These are phyloP conservation scores for Eucalyptus pauciflora DNA, from an alignment of 345 rosid genomes.

Conservation along the genomic window DNA sequence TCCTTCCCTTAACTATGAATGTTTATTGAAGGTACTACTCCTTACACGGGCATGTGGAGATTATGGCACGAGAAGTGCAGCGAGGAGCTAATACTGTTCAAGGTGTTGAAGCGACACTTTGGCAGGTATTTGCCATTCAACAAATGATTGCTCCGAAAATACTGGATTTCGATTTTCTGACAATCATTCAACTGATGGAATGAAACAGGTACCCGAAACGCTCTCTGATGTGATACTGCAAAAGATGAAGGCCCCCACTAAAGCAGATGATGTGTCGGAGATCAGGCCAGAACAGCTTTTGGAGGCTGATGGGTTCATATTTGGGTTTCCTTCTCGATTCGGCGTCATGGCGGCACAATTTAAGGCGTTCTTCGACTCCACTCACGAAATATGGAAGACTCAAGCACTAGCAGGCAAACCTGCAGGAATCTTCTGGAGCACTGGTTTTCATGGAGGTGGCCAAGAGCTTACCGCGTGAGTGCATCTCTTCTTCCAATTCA, in stretches of 20 bases:
- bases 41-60: constrained; percentile 77
- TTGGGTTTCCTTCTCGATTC: constrained; percentile 92
- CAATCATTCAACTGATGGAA: background rate
- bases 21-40: constrained; percentile 51
- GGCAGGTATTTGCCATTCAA: constrained; percentile 43
- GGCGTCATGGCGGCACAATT: constrained; percentile 93
- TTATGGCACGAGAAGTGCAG: constrained; percentile 78
- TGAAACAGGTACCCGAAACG: constrained; percentile 62
- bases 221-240: constrained; percentile 44
- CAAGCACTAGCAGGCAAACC: constrained; percentile 95
- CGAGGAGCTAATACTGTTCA: constrained; percentile 62
- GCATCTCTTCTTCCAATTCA: background rate
- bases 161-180: background rate
- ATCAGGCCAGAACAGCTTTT: constrained; percentile 61
- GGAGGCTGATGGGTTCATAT: constrained; percentile 90
- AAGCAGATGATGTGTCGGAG: constrained; percentile 65
- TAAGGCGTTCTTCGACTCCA: constrained; percentile 85
- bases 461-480: constrained; percentile 95
- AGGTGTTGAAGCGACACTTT: constrained; percentile 85
- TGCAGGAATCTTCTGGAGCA: constrained; percentile 97
- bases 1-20: background rate
- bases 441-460: constrained; percentile 95
- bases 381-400: constrained; percentile 52
- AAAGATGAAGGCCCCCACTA: constrained; percentile 69
- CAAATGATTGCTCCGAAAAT: background rate